These are phyloP conservation scores for Tephrocybe rancida DNA, from an alignment of 768 basidiomycete species.

Conservation along the genomic window DNA sequence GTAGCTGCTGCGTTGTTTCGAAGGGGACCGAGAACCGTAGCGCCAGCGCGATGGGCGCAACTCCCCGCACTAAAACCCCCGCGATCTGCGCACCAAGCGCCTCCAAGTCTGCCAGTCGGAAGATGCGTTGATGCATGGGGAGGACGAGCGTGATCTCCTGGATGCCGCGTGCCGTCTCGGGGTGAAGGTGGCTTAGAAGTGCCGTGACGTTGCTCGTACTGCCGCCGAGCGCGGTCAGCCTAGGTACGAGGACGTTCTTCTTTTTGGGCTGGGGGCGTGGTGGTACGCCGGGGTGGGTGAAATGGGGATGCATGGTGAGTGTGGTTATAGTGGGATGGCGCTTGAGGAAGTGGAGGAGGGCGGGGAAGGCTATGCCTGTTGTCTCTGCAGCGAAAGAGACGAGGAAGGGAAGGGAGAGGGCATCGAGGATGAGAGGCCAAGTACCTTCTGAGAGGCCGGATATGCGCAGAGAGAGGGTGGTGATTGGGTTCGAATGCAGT, in stretches of 20 bases:
- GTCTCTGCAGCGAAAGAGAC: slow-evolving; percentile 18
- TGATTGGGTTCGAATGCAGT: slow-evolving; percentile 18
- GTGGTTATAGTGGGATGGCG: slow-evolving; percentile 25
- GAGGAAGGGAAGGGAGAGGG: slow-evolving; percentile 24
- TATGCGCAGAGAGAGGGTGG: slow-evolving; percentile 20
- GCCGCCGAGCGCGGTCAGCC: slow-evolving; percentile 21
- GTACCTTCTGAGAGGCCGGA: slow-evolving; percentile 12
- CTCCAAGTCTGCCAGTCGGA: slow-evolving; percentile 18
- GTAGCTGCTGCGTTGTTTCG: neutral
- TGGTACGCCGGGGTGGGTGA: slow-evolving; percentile 1
- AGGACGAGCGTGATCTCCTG: slow-evolving; percentile 17
- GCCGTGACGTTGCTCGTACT: slow-evolving; percentile 16
- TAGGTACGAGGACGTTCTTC: slow-evolving; percentile 14
- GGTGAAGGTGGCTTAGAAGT: slow-evolving; percentile 17
- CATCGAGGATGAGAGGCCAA: slow-evolving; percentile 19
- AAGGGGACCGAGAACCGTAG: slow-evolving; percentile 21
- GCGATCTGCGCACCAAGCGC: slow-evolving; percentile 14
- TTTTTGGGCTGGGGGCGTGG: slow-evolving; percentile 3
- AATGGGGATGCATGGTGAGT: slow-evolving; percentile 21
- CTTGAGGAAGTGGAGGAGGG: slow-evolving; percentile 23
- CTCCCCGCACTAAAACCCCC: neutral
- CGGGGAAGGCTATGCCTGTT: slow-evolving; percentile 17
- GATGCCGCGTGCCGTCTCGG: slow-evolving; percentile 10
- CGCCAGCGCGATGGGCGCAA: slow-evolving; percentile 4
- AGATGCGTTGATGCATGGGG: slow-evolving; percentile 21